Evolutionary conservation across 495 filamentous ascomycete species (phyloP), one percentile per base, ranked within the genome.

Genomic region (Corynascus novoguineensis): DNA sequence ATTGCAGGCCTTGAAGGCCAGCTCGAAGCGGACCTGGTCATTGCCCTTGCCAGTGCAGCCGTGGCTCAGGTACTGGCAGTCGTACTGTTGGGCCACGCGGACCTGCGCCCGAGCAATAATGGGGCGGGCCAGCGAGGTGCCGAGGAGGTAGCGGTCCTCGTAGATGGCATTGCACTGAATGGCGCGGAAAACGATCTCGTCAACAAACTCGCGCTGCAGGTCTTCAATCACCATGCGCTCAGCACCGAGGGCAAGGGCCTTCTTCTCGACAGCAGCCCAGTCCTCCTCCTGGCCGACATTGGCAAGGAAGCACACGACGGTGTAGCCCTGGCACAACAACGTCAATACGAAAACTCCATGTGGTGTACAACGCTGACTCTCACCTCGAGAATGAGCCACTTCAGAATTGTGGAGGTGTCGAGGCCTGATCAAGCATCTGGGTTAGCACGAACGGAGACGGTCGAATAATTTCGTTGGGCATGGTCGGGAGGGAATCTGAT

Each of bases 141-240:
- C 89, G 28, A 90, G 78, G 45, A 91, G 83, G 75, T 90, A 91
- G 53, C 84, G 78, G 64, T 86, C 84, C 77, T 96, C 89, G 73
- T 90, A 93, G 69, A 89, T 83, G 64, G 89, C 89, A 64, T 93
- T 92, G 81, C 87, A 91, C 68, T 87, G 86, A 63, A 96, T 83
- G 54, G 92, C 92, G 49, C 82, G 86, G 82, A 86, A 92, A 75
- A 90, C 89, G 14, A 96, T 79, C 75, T 95, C 80, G 64, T 92
- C 86, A 62, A 95, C 82, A 62, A 96, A 92, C 70, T 92, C 85
- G 60, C 73, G 75, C 64, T 84, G 81, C 57, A 95, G 77, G 69
- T 89, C 82, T 62, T 78, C 72, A 63, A 88, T 77, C 66, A 84
- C 71, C 71, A 84, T 79, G 59, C 78, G 75, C 64, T 75, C 73